Evolutionary conservation across 75 land plant species (phyloP).

Genomic region (Pseudotsuga menziesii): DNA sequence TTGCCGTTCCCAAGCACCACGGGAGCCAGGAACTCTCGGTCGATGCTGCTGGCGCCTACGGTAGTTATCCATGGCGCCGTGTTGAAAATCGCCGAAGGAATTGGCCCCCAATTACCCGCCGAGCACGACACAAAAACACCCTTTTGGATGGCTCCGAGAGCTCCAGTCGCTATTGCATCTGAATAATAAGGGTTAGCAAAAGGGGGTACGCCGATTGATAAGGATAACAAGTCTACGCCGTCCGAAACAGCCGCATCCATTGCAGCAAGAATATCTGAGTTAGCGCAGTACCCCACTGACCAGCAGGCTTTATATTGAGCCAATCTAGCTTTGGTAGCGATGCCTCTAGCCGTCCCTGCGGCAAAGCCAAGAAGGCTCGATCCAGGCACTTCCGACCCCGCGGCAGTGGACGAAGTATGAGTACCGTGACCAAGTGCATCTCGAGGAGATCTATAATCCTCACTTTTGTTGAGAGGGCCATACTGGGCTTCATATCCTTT

Average conservation of each 20-base stretch:
- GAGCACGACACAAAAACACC: slow-evolving; percentile 62
- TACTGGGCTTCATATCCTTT: slow-evolving; percentile 73
- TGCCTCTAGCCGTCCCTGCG: slow-evolving; percentile 64
- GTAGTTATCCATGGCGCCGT: slow-evolving; percentile 76
- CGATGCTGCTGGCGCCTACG: slow-evolving; percentile 64
- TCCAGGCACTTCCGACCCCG: slow-evolving; percentile 44
- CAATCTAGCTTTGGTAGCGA: slow-evolving; percentile 76
- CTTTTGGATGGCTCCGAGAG: slow-evolving; percentile 41
- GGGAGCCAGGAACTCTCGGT: slow-evolving; percentile 67
- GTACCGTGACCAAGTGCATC: slow-evolving; percentile 93
- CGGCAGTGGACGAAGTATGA: slow-evolving; percentile 76
- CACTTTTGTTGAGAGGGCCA: slow-evolving; percentile 40
- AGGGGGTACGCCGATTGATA: slow-evolving; percentile 59
- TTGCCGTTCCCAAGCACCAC: slow-evolving; percentile 34
- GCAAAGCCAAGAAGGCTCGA: slow-evolving; percentile 67
- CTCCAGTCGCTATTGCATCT: slow-evolving; percentile 43
- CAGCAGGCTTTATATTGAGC: slow-evolving; percentile 13
- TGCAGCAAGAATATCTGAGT: too few species aligned
- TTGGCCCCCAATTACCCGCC: slow-evolving; percentile 71
- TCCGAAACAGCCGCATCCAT: slow-evolving; percentile 44
- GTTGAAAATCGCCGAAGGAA: slow-evolving; percentile 43
- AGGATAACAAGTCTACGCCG: slow-evolving; percentile 57
- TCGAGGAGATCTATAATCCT: slow-evolving; percentile 66
- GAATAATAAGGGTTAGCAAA: slow-evolving; percentile 39
- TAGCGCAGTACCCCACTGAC: too few species aligned